Evolutionary conservation across 768 basidiomycete species (phyloP).

Genomic region (Austroboletus festivus): DNA sequence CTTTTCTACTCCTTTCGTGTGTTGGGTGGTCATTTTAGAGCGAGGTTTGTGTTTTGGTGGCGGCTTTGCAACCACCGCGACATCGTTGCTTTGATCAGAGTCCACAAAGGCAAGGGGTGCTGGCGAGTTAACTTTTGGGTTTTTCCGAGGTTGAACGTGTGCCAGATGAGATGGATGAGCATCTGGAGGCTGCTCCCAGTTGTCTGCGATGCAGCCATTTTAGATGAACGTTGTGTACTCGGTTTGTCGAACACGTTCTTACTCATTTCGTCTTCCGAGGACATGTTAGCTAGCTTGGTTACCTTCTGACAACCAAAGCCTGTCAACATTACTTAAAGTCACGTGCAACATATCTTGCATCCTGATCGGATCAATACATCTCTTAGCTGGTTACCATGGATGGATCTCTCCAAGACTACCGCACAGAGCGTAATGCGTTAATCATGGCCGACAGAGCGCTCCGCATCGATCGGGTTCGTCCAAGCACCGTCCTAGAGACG

Average conservation of each 20-base stretch:
- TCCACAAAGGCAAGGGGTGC: conserved; percentile 2
- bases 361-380: background rate
- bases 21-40: conserved; percentile 9
- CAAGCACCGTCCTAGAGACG: conserved; percentile 37
- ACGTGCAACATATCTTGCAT: conserved; percentile 1
- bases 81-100: conserved; percentile 1
- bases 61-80: conserved; percentile 5
- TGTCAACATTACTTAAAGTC: conserved; percentile 2
- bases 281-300: conserved; percentile 16
- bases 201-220: conserved; percentile 24
- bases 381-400: background rate
- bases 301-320: no score
- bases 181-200: conserved; percentile 14
- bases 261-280: conserved; percentile 34
- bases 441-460: conserved; percentile 44
- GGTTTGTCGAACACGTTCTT: conserved; percentile 5
- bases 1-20: conserved; percentile 11
- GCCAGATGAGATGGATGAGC: conserved; percentile 7
- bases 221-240: conserved; percentile 20
- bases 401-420: conserved; percentile 18
- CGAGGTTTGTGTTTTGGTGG: conserved; percentile 18
- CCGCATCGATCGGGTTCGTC: conserved; percentile 43
- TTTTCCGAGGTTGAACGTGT: conserved; percentile 21
- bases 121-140: conserved; percentile 12
- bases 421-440: conserved; percentile 26